Evolutionary conservation across 441 rosid species (phyloP), one percentile per base, ranked within the genome.

Genomic region (Pelargonium exstipulatum): DNA sequence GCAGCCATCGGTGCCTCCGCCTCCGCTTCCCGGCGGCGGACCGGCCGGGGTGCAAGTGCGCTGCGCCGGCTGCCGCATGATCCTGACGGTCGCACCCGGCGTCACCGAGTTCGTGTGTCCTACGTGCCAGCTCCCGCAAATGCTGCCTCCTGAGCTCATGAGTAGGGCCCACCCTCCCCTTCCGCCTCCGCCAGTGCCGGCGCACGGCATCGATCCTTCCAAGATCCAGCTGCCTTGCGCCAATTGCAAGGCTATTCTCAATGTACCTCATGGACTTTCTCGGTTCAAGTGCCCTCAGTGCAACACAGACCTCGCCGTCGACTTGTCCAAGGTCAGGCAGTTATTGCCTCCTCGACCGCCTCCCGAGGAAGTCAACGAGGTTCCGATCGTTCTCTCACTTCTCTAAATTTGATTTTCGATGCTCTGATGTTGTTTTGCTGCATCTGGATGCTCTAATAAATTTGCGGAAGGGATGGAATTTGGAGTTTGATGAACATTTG

Each of bases 181-280:
- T 1, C 69, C 79, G 69, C 74, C 69, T 32, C 42, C 84, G 71
- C 63, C 73, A 17, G 91, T 82, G 67, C 97, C 97, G 16, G 96
- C 97, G 0, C 97, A 88, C 61, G 99, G 97, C 69, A 89, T 95
- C 91, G 96, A 95, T 85, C 96, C 96, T 40, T 80, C 96, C 74
- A 95, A 95, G 97, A 90, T 95, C 85, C 99, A 95, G 78, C 85
- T 95, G 64, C 97, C 99, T 12, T 95, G 99, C 67, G 96, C 91
- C 58, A 84, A 85, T 79, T 95, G 99, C 80, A 90, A 87, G 87
- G 97, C 99, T 48, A 83, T 95, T 55, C 88, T 95, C 73, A 95
- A 95, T 78, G 97, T 95, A 9, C 99, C 99, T 1, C 96, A 90
- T 46, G 99, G 99, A 0, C 84, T 95, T 70, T 32, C 95, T 9